These are phyloP conservation scores for Linnemannia schmuckeri DNA, from an alignment of 192 early-diverging fungal genomes.

Conservation along the genomic window DNA sequence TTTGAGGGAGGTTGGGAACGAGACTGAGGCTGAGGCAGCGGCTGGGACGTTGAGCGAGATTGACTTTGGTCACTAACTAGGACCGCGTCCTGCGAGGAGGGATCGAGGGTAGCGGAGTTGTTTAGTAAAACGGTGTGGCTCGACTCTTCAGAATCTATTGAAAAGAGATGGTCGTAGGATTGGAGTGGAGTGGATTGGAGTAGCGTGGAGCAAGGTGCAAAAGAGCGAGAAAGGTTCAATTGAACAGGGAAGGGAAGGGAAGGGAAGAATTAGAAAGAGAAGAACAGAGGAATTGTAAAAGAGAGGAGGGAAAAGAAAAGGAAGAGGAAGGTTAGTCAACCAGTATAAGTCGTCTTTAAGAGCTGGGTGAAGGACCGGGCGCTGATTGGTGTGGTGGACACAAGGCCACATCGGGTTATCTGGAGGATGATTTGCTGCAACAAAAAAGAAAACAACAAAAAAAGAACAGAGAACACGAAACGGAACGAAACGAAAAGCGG, in stretches of 20 bases:
- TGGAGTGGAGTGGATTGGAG: background rate
- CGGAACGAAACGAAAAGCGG: background rate
- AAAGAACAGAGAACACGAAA: slow-evolving; percentile 2
- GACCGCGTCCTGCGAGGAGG: slow-evolving; percentile 2
- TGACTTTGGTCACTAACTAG: background rate
- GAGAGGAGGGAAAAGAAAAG: background rate
- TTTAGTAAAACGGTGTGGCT: slow-evolving; percentile 7
- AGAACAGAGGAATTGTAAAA: background rate
- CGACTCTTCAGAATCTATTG: slow-evolving; percentile 21
- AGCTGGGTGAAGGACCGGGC: slow-evolving; percentile 4
- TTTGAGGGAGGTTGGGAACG: background rate
- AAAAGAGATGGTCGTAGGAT: background rate
- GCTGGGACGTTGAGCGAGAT: background rate
- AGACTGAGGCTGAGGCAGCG: background rate
- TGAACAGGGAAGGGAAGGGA: background rate
- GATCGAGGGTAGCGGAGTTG: background rate
- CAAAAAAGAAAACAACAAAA: background rate
- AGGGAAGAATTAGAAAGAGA: background rate
- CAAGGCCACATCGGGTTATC: slow-evolving; percentile 8
- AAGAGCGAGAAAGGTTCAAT: background rate
- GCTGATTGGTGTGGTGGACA: slow-evolving; percentile 8
- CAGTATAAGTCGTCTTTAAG: background rate
- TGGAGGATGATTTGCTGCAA: background rate
- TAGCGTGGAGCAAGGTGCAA: background rate
- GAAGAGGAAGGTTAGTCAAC: background rate